Evolutionary conservation across 164 flowering plant species (phyloP).

Genomic region (Santalum album): DNA sequence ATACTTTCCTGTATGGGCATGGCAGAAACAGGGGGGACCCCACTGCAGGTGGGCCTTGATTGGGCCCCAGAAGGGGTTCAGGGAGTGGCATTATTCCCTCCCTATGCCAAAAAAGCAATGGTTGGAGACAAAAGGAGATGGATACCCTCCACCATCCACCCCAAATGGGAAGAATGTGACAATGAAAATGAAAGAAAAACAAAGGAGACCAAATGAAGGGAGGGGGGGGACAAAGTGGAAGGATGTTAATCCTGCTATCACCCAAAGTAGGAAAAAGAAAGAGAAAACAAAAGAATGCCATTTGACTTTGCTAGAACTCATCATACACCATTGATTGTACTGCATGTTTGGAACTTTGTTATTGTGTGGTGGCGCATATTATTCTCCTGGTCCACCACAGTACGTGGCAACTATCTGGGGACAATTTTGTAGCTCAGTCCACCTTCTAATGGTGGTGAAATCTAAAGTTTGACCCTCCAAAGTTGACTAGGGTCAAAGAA

Average conservation of each 20-base stretch:
- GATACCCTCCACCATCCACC: too few relatives aligned
- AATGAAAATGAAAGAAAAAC: too few relatives aligned
- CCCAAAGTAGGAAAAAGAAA: slow-evolving; percentile 16
- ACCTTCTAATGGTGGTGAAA: too few relatives aligned
- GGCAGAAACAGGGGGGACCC: slow-evolving; percentile 33
- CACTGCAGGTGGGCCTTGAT: slow-evolving; percentile 19
- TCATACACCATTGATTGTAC: slow-evolving; percentile 52
- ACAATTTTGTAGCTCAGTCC: too few relatives aligned
- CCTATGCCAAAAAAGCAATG: too few relatives aligned
- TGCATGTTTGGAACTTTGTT: slow-evolving; percentile 1
- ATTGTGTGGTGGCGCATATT: not conserved
- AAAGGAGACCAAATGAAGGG: too few relatives aligned
- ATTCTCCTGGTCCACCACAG: not conserved
- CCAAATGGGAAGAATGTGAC: too few relatives aligned
- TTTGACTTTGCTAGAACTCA: slow-evolving; percentile 53
- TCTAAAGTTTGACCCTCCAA: too few relatives aligned
- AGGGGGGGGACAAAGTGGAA: slow-evolving; percentile 33
- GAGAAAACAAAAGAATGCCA: slow-evolving; percentile 13
- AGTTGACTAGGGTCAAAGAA: too few relatives aligned
- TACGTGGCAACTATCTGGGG: not conserved
- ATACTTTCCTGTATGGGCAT: slow-evolving; percentile 14
- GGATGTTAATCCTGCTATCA: too few relatives aligned
- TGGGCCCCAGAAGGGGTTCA: slow-evolving; percentile 28
- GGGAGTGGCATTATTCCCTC: too few relatives aligned
- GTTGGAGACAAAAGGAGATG: slow-evolving; percentile 10